Evolutionary conservation across 306 rosid genomes (phyloP), one percentile per base, ranked within the genome.

Genomic region (Quercus ilex): DNA sequence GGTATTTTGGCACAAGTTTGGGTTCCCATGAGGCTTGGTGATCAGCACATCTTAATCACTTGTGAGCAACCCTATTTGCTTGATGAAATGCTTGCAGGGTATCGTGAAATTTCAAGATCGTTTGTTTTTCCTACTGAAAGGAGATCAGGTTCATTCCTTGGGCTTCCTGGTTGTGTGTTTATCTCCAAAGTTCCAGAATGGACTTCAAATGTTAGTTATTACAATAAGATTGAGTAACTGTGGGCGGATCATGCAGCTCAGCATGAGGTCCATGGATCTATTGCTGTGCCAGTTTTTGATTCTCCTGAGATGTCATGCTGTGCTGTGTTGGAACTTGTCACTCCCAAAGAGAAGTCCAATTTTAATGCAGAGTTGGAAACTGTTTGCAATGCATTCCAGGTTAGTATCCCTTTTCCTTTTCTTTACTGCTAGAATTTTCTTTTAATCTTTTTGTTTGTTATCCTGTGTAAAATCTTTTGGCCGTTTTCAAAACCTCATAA

Each of bases 91-190:
- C 92, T 94, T 33, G 80, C 90, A 14, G 98, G 98, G 65, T 94
- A 86, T 73, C 94, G 98, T 33, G 98, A 94, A 82, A 93, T 94
- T 77, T 94, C 98, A 8, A 89, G 96, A 83, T 78, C 65, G 83
- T 94, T 74, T 73, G 86, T 72, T 31, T 94, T 94, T 85, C 75
- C 96, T 20, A 79, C 91, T 55, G 92, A 87, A 79, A 88, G 76
- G 75, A 87, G 87, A 79, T 55, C 83, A 2, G 90, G 87, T 64
- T 60, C 84, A 83, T 21, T 75, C 70, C 86, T 53, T 19, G 97
- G 98, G 63, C 94, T 94, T 87, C 97, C 97, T 63, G 97, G 98
- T 55, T 97, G 98, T 83, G 98, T 94, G 25, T 94, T 90, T 77
- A 81, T 70, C 60, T 88, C 98, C 76, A 78, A 87, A 86, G 75